Base-by-base conservation (phyloP, 768 basidiomycete genomes). In the Tylopilus sp. region DNA sequence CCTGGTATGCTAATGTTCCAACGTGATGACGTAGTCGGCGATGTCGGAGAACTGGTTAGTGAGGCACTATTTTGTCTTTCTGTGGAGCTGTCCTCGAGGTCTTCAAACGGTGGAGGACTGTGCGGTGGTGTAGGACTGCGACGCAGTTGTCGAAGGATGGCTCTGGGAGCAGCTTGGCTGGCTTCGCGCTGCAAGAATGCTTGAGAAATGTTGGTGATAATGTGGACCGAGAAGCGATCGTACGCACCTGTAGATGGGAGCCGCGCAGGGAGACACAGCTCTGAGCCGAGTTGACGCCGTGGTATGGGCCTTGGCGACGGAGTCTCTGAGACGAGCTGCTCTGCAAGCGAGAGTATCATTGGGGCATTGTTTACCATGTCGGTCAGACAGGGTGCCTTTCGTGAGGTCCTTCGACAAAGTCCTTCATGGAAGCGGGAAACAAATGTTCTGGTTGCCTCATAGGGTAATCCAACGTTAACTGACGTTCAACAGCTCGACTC, bases 161-260 rank as follows among this genome's bases (percentile, higher is more conserved):
- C 80, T 55, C 69, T 77, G 0, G 85, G 84, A 16, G 82, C 87
- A 44, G 74, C 65, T 38, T 68, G 66, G 37, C 78, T 74, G 26
- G 87, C 90, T 72, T 92, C 90, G 41, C 89, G 82, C 68, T 81
- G 75, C 22, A 92, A 69, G 61, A 89, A 85, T 48, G 80, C 86
- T 87, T 67, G 55, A 60, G 65, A 59, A 49, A 62, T 43, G 57
- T 67, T 51, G 65, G 67, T 57, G 50, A 60, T 60, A 30, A 34
- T 45, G 47, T 30, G 17, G 26, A 30, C 50, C 21, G 54, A 41
- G 52, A 48, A 51, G 28, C 14, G 42, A 53, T 11, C 34, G 22
- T 36, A 74, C 79, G 46, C 59, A 86, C 86, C 78, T 55, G 72
- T 77, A 9, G 84, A 79, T 14, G 89, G 89, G 41, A 90, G 76